Conservation (phyloP, 2,329 filamentous ascomycete species). For the Nigrospora osmanthi region DNA sequence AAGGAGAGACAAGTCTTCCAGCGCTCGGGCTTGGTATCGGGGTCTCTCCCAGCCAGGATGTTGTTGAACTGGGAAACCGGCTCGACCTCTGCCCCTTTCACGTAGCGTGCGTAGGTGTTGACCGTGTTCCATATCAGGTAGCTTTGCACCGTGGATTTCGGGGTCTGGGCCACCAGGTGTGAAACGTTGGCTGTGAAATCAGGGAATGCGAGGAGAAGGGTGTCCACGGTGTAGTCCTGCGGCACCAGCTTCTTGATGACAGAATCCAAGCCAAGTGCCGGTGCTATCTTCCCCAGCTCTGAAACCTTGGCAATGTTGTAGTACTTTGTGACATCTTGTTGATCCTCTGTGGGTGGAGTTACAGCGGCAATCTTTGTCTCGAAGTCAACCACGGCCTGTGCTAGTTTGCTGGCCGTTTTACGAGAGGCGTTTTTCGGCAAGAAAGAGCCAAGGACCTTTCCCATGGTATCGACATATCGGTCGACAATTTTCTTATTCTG, state of each 20-base stretch:
- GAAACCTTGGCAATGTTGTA: conserved; percentile 56
- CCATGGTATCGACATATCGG: conserved; percentile 40
- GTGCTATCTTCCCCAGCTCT: conserved; percentile 45
- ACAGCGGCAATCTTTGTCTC: conserved; percentile 54
- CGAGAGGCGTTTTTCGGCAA: conserved; percentile 15
- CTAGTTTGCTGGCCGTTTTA: conserved; percentile 16
- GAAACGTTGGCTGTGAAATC: conserved; percentile 52
- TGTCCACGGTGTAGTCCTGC: conserved; percentile 36
- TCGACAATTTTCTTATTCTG: conserved; percentile 42
- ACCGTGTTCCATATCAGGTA: conserved; percentile 60
- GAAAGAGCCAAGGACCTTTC: conserved; percentile 25
- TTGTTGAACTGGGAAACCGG: conserved; percentile 55
- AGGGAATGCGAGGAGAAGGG: conserved; percentile 52
- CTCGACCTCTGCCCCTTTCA: conserved; percentile 52
- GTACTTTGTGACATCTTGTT: conserved; percentile 55
- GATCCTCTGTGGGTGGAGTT: conserved; percentile 49
- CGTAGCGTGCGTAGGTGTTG: conserved; percentile 37
- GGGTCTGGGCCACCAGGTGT: conserved; percentile 42
- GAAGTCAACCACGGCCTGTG: conserved; percentile 42
- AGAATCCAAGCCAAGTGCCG: conserved; percentile 44
- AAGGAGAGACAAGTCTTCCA: conserved; percentile 58
- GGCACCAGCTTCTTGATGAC: conserved; percentile 47
- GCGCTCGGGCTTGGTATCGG: conserved; percentile 53
- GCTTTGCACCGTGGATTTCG: conserved; percentile 47
- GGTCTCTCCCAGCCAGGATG: conserved; percentile 52